Evolutionary conservation across 225 moss, liverwort and hornwort species (phyloP).

Genomic region (Pleurozium schreberi): DNA sequence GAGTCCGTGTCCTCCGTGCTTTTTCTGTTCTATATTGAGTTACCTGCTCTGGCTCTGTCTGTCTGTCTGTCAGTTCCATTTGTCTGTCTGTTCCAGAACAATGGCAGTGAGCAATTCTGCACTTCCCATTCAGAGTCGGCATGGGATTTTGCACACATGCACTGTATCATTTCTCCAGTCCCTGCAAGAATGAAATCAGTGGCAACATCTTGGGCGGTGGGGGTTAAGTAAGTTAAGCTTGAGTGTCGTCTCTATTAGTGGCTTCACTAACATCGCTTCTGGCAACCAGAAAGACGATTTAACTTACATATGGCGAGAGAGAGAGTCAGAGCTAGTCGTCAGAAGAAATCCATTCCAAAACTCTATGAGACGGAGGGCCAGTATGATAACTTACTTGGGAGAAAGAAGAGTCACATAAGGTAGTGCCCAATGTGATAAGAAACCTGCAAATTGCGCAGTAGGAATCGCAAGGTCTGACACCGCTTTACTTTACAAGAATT

Average conservation of each 20-base stretch:
- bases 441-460: neutral
- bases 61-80: neutral
- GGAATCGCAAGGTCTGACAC: neutral
- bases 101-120: neutral
- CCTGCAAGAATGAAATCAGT: neutral
- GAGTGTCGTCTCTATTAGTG: neutral
- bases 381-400: neutral
- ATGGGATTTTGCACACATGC: neutral
- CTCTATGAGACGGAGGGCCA: neutral
- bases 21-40: neutral
- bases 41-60: neutral
- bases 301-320: neutral
- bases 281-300: neutral
- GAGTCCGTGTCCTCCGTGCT: neutral
- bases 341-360: neutral
- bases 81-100: neutral
- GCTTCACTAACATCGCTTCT: neutral
- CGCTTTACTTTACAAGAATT: neutral
- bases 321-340: neutral
- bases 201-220: neutral
- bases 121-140: neutral
- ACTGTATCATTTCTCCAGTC: neutral
- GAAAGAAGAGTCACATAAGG: neutral
- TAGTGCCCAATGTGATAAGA: neutral
- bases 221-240: too few relatives aligned